Evolutionary conservation across 2,329 filamentous ascomycete species (phyloP), one percentile per base, ranked within the genome.

Genomic region (Triangularia verruculosa): DNA sequence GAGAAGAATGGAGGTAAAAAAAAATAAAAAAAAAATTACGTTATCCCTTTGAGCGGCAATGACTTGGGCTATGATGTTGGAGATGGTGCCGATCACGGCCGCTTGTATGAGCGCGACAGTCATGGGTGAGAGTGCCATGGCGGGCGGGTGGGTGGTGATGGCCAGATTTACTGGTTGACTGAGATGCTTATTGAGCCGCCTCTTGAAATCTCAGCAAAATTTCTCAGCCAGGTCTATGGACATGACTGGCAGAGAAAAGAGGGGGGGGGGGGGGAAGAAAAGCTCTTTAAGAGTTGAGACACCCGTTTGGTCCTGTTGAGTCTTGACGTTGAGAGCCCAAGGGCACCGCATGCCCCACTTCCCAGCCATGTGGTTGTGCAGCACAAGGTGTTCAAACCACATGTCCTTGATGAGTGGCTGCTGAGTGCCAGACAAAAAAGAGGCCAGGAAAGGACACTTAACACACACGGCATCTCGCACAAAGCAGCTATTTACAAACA

Each of bases 41-140:
- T 84, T 78, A 47, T 77, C 76, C 70, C 82, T 83, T 70, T 89
- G 88, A 7, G 88, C 83, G 7, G 82, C 82, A 65, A 95, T 84
- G 63, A 81, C 78, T 76, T 95, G 92, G 9, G 90, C 91, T 56
- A 94, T 76, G 25, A 93, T 73, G 72, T 92, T 93, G 65, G 90
- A 91, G 15, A 88, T 78, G 57, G 85, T 85, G 66, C 83, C 86
- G 34, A 94, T 81, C 30, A 86, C 72, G 22, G 85, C 84, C 20
- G 88, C 85, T 77, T 93, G 90, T 57, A 89, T 70, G 4, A 86
- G 89, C 30, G 86, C 84, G 59, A 76, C 80, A 25, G 87, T 73
- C 53, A 91, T 82, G 4, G 86, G 82, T 2, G 84, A 78, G 5
- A 76, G 67, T 66, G 74, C 72, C 76, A 78, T 78, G 43, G 51